Percentiles rank a stretch among this genome's conserved stretches.
Conservation (phyloP, 2,329 filamentous ascomycete genomes). For the Fusarium nodosum region DNA sequence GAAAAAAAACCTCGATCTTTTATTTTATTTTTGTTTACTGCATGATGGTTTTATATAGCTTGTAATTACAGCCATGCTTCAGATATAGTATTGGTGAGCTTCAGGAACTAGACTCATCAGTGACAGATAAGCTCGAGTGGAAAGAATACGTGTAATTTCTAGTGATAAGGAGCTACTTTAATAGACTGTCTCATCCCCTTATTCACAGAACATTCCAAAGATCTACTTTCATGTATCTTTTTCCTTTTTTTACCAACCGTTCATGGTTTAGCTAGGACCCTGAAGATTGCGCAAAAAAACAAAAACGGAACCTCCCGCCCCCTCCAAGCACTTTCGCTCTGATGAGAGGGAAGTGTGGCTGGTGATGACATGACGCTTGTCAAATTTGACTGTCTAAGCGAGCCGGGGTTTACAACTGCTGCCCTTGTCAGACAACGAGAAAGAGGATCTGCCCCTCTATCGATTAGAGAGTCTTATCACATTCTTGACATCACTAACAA, state of each 20-base stretch:
- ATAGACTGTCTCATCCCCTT: background rate
- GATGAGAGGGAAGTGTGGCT: conserved; percentile 29
- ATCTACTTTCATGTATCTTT: background rate
- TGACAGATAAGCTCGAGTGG: background rate
- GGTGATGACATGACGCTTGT: conserved; percentile 24
- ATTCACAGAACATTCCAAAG: background rate
- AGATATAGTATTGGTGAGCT: background rate
- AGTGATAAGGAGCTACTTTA: background rate
- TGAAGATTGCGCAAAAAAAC: conserved; percentile 12
- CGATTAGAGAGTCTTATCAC: conserved; percentile 25
- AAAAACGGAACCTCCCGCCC: conserved; percentile 27
- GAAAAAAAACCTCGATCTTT: conserved; percentile 14
- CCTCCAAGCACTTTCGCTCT: conserved; percentile 3
- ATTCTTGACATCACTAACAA: conserved; percentile 11
- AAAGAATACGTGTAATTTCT: background rate
- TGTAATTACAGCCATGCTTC: background rate
- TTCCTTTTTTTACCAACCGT: background rate
- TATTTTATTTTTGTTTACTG: background rate
- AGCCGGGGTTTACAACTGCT: conserved; percentile 34
- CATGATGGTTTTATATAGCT: background rate
- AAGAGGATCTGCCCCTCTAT: conserved; percentile 37
- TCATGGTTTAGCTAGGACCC: conserved; percentile 35
- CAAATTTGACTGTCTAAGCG: conserved; percentile 21
- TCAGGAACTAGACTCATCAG: background rate
- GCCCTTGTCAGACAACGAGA: conserved; percentile 10